Evolutionary conservation across 345 rosid species (phyloP).

Genomic region (Lumnitzera littorea): DNA sequence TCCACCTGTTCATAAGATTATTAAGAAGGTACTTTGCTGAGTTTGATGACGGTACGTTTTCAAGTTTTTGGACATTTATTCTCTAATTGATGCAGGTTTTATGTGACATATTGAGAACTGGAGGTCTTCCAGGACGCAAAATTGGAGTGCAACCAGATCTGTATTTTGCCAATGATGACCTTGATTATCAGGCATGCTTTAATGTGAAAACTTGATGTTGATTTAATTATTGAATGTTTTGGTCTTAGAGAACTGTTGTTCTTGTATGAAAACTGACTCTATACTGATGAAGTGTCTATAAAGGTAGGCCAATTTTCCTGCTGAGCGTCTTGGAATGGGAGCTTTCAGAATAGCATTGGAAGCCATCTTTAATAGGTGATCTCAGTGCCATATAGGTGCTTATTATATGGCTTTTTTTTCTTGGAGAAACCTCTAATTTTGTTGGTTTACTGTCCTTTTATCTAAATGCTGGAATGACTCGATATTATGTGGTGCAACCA

Average conservation of each 20-base stretch:
- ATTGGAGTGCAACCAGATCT: constrained; percentile 55
- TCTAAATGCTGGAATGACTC: too few species aligned
- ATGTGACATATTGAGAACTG: constrained; percentile 78
- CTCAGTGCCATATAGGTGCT: not conserved
- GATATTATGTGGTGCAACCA: too few species aligned
- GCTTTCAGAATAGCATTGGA: constrained; percentile 85
- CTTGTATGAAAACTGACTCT: not conserved
- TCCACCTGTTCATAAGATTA: not conserved
- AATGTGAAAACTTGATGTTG: not conserved
- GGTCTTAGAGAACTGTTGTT: not conserved
- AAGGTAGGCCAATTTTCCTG: constrained; percentile 72
- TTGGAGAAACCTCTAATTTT: too few species aligned
- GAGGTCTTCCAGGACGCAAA: constrained; percentile 76
- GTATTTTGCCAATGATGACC: constrained; percentile 79
- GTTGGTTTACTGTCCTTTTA: too few species aligned
- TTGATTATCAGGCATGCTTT: constrained; percentile 63
- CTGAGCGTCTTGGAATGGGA: constrained; percentile 89
- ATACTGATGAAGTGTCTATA: constrained; percentile 29
- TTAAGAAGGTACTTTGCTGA: not conserved
- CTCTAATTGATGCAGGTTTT: constrained; percentile 47
- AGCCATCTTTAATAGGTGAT: constrained; percentile 73
- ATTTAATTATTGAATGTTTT: constrained; percentile 2
- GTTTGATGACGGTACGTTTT: not conserved
- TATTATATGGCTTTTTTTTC: not conserved
- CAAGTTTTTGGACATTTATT: not conserved